These are phyloP conservation scores for Inga oerstediana DNA, from an alignment of 306 rosid genomes.

Conservation along the genomic window DNA sequence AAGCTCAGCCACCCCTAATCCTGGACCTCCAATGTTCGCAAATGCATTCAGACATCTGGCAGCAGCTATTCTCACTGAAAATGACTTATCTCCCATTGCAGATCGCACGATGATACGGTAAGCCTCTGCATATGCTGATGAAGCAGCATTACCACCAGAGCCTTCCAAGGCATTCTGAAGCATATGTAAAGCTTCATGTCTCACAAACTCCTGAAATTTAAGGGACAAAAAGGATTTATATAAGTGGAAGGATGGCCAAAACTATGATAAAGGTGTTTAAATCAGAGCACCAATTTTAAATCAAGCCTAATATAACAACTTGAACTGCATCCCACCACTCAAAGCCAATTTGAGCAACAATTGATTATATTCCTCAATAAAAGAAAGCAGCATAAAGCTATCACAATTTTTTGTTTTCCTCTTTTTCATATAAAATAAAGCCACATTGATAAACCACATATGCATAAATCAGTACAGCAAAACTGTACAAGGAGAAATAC, in stretches of 20 bases:
- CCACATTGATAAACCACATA: not conserved
- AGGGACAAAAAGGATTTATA: slow-evolving; percentile 12
- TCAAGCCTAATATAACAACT: not conserved
- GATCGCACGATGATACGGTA: slow-evolving; percentile 81
- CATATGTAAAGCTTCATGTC: slow-evolving; percentile 85
- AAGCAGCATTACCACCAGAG: slow-evolving; percentile 80
- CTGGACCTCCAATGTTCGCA: slow-evolving; percentile 94
- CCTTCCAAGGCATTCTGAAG: slow-evolving; percentile 97
- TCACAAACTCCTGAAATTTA: slow-evolving; percentile 80
- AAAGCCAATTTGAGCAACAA: slow-evolving; percentile 7
- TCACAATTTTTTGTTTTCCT: not conserved
- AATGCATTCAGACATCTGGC: slow-evolving; percentile 95
- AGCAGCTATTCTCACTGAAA: slow-evolving; percentile 93
- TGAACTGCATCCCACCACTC: not conserved
- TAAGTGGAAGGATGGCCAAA: slow-evolving; percentile 18
- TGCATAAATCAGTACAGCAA: not conserved
- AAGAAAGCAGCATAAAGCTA: slow-evolving; percentile 13
- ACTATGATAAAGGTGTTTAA: slow-evolving; percentile 2
- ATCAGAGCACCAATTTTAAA: not conserved
- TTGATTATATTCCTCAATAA: not conserved
- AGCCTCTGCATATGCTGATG: slow-evolving; percentile 90
- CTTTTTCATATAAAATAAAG: not conserved
- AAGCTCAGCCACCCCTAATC: slow-evolving; percentile 79
- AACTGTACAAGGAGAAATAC: not conserved
- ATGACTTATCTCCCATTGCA: slow-evolving; percentile 86